Evolutionary conservation across 805 yeast genomes (phyloP), one percentile per base, ranked within the genome.

Genomic region (Lachancea lanzarotensis): DNA sequence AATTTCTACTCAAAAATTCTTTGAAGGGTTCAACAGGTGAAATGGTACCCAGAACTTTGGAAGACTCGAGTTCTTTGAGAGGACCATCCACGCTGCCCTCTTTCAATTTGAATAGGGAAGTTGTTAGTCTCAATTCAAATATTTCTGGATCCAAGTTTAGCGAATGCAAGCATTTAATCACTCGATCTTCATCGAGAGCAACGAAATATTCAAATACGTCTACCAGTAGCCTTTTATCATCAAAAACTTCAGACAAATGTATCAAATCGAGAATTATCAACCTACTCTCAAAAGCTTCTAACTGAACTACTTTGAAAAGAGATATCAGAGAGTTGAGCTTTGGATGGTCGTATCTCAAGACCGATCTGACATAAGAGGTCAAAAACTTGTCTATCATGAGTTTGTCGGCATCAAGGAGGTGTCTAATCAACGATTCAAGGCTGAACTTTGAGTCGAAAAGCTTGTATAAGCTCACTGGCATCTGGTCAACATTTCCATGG

Each of bases 51-150:
- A 51, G 45, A 29, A 54, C 48, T 31, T 60, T 62, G 36, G 64
- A 58, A 12, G 57, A 41, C 17, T 55, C 53, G 10, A 66, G 56
- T 19, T 63, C 68, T 13, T 58, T 54, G 15, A 57, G 56, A 8
- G 59, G 11, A 29, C 31, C 50, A 46, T 50, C 53, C 47, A 45
- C 54, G 4, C 41, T 15, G 16, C 43, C 45, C 10, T 50, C 53
- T 11, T 54, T 55, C 8, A 45, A 47, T 2, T 53, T 49, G 31
- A 64, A 61, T 42, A 88, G 64, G 0, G 90, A 80, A 1, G 83
- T 73, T 65, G 86, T 84, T 38, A 87, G 66, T 43, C 74, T 72
- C 71, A 88, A 75, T 67, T 82, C 90, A 25, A 82, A 66, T 3
- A 69, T 52, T 25, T 74, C 78, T 2, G 77, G 47, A 16, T 66